These are phyloP conservation scores for Thalassiosira exigua DNA, from an alignment of 352 stramenopile genomes.

Conservation along the genomic window DNA sequence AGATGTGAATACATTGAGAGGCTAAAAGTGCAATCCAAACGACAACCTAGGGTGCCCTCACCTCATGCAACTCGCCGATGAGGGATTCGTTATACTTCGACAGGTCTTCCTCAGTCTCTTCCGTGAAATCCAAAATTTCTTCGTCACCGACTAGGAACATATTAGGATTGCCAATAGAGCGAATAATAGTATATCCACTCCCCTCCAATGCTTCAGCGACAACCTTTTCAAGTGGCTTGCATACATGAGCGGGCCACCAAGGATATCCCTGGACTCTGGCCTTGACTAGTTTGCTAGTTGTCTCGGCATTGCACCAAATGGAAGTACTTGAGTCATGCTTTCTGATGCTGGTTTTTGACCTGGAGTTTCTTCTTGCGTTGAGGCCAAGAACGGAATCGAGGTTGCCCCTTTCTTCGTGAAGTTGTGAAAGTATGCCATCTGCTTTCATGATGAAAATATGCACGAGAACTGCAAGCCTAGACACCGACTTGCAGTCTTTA, in stretches of 20 bases:
- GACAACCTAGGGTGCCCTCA: slow-evolving; percentile 27
- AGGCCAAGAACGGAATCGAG: slow-evolving; percentile 49
- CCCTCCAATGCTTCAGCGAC: slow-evolving; percentile 54
- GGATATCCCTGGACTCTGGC: slow-evolving; percentile 71
- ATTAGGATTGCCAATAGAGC: slow-evolving; percentile 70
- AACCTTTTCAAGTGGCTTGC: slow-evolving; percentile 56
- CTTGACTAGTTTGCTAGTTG: slow-evolving; percentile 77
- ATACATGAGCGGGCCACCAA: slow-evolving; percentile 81
- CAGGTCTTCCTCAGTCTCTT: slow-evolving; percentile 65
- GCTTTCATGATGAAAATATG: slow-evolving; percentile 66
- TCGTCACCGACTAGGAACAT: slow-evolving; percentile 67
- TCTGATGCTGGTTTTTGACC: slow-evolving; percentile 43
- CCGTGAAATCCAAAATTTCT: slow-evolving; percentile 64
- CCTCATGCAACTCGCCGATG: slow-evolving; percentile 46
- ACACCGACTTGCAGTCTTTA: slow-evolving; percentile 74
- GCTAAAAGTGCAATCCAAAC: slow-evolving; percentile 12
- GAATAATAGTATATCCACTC: slow-evolving; percentile 66
- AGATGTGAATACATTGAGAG: slow-evolving; percentile 48
- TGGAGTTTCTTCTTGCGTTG: slow-evolving; percentile 20
- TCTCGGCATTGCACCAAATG: slow-evolving; percentile 73
- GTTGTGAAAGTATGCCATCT: slow-evolving; percentile 56
- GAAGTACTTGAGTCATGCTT: slow-evolving; percentile 58
- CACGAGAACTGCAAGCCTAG: slow-evolving; percentile 64
- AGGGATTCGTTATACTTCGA: slow-evolving; percentile 37
- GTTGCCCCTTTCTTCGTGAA: slow-evolving; percentile 61